Evolutionary conservation across 2,329 filamentous ascomycete genomes (phyloP), one percentile per base, ranked within the genome.

Genomic region (Neopestalotiopsis sp.): DNA sequence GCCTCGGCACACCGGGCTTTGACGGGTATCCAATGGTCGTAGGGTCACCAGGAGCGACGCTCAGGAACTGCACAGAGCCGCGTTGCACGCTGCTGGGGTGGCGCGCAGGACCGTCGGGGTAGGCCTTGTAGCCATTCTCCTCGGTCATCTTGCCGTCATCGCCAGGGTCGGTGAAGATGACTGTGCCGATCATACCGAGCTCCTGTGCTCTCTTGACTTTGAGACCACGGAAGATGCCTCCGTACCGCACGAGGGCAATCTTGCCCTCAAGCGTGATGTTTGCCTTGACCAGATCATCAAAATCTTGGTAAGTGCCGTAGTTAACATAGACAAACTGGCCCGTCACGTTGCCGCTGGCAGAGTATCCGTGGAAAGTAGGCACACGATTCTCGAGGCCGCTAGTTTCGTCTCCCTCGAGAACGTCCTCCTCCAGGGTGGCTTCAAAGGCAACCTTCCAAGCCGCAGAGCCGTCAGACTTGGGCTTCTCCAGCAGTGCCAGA

Each of bases 21-120:
- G 94, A 97, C 7, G 95, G 93, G 76, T 97, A 98, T 12, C 96
- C 96, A 20, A 94, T 94, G 0, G 96, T 98, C 0, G 96, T 97
- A 63, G 95, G 95, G 76, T 98, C 88, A 71, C 92, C 91, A 70
- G 85, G 89, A 66, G 82, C 86, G 73, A 86, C 84, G 84, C 91
- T 94, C 70, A 97, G 80, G 75, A 94, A 97, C 79, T 96, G 90
- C 7, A 91, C 89, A 77, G 94, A 97, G 71, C 95, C 95, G 73
- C 95, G 87, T 81, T 98, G 95, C 12, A 98, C 94, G 74, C 92
- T 94, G 79, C 91, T 95, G 3, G 94, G 94, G 74, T 98, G 90
- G 69, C 95, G 88, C 0, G 94, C 95, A 14, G 95, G 94, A 0
- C 96, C 95, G 14, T 94, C 85, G 0, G 95, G 95, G 77, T 98